Evolutionary conservation across 345 rosid species (phyloP), one percentile per base, ranked within the genome.

Genomic region (Turritis glabra): DNA sequence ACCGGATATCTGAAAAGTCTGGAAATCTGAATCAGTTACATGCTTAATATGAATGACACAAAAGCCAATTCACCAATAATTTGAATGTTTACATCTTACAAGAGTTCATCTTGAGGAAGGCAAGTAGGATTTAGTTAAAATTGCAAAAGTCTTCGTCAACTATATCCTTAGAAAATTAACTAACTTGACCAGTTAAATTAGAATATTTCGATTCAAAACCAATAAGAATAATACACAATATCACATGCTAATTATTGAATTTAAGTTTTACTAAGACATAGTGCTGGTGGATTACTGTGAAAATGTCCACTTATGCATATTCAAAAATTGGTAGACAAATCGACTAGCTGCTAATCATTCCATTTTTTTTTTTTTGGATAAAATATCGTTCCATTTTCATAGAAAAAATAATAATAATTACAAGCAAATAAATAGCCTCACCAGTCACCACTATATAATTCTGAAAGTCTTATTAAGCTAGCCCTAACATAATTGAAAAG

Each of bases 71-170:
- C 29, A 68, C 60, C 62, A 58, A 58, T 67, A n/a, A 41, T 32
- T 5, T 21, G 6, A 32, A 0, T 15, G 46, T 22, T 61, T 3
- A 61, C 61, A 52, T 32, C 15, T 68, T 68, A 41, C 56, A 41
- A 69, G 79, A 76, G 75, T 76, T 76, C 54, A 25, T 32, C 40
- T 61, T 30, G 69, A 61, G 57, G 75, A 76, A 76, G 79, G 70
- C 70, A 69, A 76, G 69, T 75, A 60, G 35, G 56, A 11, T 35
- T 40, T 29, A 14, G 46, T 60, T 50, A 51, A 67, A 30, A 52
- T 38, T 60, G 74, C 48, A 60, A 61, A 60, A 68, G 74, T 60
- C 79, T 68, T 51, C 56, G 60, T 61, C 56, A 60, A 50, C 64
- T 19, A 15, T 57, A 47, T 48, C 54, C 46, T 38, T 40, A 29